Base-by-base conservation (phyloP, 2,329 filamentous ascomycete species). In the Curvularia hawaiiensis region DNA sequence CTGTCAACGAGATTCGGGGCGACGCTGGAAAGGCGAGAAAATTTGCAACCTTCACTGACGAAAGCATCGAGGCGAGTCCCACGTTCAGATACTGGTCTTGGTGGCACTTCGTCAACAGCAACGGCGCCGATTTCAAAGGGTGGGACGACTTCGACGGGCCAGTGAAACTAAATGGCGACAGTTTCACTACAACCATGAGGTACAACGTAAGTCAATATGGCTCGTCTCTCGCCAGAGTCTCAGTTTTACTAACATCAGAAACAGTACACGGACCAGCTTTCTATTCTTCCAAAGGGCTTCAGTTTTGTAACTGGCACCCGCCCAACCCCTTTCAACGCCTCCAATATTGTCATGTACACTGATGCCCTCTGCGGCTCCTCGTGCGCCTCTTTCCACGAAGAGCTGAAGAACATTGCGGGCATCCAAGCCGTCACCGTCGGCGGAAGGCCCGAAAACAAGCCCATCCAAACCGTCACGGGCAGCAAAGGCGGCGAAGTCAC, bases 401-500 rank as follows among this genome's bases (percentile, higher is more conserved):
- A 85, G 39, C 78, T 88, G 73, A 79, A 80, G 14, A 71, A 77
- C 60, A 76, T 79, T 54, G 79, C 78, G 41, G 80, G 82, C n/a
- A 80, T 88, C 1, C 80, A 80, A 56, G 81, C 81, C 16, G 78
- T 88, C 44, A 78, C 79, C 5, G 76, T 86, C 30, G 87, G 88
- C 16, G 88, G 88, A 3, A 81, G 83, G 0, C 85, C 87, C 0
- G 68, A 75, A 14, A 70, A 78, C 1, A 72, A 69, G 4, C 80
- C 82, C 1, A 88, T 89, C 77, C 85, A 89, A 76, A 82, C 80
- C 4, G 79, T 88, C 26, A 84, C 86, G 6, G 87, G 86, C 24
- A 81, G 83, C 43, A 85, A 87, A 64, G 87, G 87, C 28, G 71
- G 75, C 3, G 73, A 75, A 64, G 68, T 73, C 40, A 61, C 64